phyloP scores from a whole-genome alignment of 805 yeast genomes.

The Wickerhamiella hasegawae region DNA sequence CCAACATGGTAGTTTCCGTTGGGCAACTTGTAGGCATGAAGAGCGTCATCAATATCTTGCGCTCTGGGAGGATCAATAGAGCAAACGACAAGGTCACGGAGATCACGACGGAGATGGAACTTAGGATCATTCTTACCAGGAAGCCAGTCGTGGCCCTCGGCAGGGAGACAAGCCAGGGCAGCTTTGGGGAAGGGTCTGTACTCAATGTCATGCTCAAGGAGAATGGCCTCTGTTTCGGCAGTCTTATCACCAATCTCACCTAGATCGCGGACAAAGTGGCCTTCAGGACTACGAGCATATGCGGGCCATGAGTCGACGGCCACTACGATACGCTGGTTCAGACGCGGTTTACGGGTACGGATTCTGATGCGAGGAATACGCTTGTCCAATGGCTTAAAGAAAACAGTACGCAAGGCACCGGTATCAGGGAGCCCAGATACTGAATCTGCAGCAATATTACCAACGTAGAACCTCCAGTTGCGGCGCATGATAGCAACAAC shows the following conservation, averaged over 20 bases:
- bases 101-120: constrained; percentile 52
- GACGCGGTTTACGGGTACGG: constrained; percentile 65
- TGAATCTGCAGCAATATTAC: constrained; percentile 66
- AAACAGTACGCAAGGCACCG: constrained; percentile 59
- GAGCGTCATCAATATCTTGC: constrained; percentile 97
- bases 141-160: constrained; percentile 85
- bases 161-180: constrained; percentile 82
- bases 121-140: constrained; percentile 47
- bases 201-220: constrained; percentile 91
- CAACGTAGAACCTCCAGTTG: constrained; percentile 93
- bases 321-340: constrained; percentile 83
- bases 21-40: constrained; percentile 70
- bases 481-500: constrained; percentile 79
- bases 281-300: constrained; percentile 73
- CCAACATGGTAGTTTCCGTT: constrained; percentile 96
- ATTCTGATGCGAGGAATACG: constrained; percentile 77
- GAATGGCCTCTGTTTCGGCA: constrained; percentile 91
- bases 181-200: constrained; percentile 88
- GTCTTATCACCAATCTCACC: constrained; percentile 85
- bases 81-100: constrained; percentile 79
- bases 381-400: constrained; percentile 79
- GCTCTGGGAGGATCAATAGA: constrained; percentile 96
- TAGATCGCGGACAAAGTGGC: constrained; percentile 79
- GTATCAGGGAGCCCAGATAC: constrained; percentile 34
- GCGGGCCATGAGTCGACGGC: constrained; percentile 89